Base-by-base conservation (phyloP, 2,329 filamentous ascomycete species). In the Neofusicoccum parvum region DNA sequence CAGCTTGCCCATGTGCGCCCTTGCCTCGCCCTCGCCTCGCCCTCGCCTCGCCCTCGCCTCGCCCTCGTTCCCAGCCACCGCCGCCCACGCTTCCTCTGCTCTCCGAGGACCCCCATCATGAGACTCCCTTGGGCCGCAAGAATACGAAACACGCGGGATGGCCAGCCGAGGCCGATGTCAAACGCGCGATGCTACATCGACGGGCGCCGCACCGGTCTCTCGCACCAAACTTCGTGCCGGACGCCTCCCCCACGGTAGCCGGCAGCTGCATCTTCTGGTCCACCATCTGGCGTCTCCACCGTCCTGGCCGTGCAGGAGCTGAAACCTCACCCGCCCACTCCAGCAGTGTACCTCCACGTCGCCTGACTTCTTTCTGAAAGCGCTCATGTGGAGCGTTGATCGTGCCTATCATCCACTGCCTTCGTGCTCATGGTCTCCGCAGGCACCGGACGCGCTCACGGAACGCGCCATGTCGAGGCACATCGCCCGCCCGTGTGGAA, bases 211-310 rank as follows among this genome's bases (percentile, higher is more conserved):
- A 27, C 11, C 37, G 27, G 23, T 23, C 39, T 39, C 17, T 32
- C 15, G 11, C 20, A 15, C 14, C 37, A 39, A 59, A 23, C 39
- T 20, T 5, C 15, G 20, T 59, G n/a, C 37, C 37, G 34, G 27
- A 59, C 56, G 41, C 56, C 41, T 48, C 56, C 56, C 46, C 56
- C 56, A 59, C 56, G 17, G 20, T 37, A 39, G 27, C 27, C 27
- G 27, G 27, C 6, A 32, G 20, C 54, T 46, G 5, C 7, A 7
- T 27, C 27, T 17, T 27, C 9, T 54, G 36, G 10, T 14, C 36
- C 17, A 45, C 20, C 20, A n/a, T 6, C 14, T 43, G 10, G 45
- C 39, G 10, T 11, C 39, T 45, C 39, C 39, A 17, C 39, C 37
- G 14, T 20, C 50, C 37, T n/a, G n/a, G 50, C 34, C 23, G 7